Evolutionary conservation across 495 filamentous ascomycete species (phyloP), one percentile per base, ranked within the genome.

Genomic region (Penicillium maclennaniae): DNA sequence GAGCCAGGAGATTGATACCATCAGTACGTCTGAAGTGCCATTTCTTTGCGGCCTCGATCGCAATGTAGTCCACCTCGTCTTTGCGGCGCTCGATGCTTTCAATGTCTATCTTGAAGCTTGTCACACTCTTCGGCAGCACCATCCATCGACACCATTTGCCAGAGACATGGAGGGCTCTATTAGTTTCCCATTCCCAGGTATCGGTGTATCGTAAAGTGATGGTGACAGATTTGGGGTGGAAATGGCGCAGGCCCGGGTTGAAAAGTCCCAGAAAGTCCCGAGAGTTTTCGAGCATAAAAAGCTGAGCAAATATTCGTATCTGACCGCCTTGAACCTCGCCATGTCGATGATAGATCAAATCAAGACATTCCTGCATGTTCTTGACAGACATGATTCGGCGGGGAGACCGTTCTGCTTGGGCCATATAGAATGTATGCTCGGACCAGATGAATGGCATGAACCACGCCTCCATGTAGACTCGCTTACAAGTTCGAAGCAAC

Each of bases 141-240:
- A 63, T 25, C 7, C n/a, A 17, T 25, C 55, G 45, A 39, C 63
- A 56, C 65, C 69, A 68, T 16, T 10, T 21, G 12, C 40, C 57
- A 7, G 45, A 50, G 15, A 71, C 58, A 25, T 53, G 51, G 1
- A 71, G 37, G 3, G 44, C 51, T 34, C 44, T 7, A 26, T 68
- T 54, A 0, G 23, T 0, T 42, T 69, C 62, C 69, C 65, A 71
- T 6, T 26, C 40, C 62, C 62, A 68, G 46, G 63, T 68, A 45
- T 71, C 65, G 17, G 62, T 62, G 39, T 69, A 65, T 16, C 69
- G 58, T 21, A 71, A 50, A 27, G 66, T 69, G 2, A 69, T 39
- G 0, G 54, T 59, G 16, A 71, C 48, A 21, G 43, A 25, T 20
- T 31, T 58, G 14, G 68, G 66, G 7, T 48, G 17, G 20, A 67